Evolutionary conservation across 75 land plant species (phyloP), one percentile per base, ranked within the genome.

Genomic region (Sequoia sempervirens): DNA sequence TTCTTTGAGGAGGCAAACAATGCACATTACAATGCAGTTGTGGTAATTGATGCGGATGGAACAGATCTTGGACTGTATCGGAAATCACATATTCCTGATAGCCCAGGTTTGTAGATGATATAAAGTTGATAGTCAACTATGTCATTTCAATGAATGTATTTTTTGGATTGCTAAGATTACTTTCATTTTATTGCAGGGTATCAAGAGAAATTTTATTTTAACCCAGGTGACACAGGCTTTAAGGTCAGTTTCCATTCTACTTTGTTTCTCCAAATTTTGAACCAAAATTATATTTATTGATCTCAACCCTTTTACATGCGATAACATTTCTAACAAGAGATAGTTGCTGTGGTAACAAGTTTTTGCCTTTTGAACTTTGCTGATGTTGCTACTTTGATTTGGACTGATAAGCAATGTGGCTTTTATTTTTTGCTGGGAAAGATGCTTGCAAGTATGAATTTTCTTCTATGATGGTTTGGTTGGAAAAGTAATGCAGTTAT

Each of bases 1-100:
- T 97, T 97, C 87, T 97, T 97, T 88, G 99, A 97, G 88, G 99
- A 94, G 83, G 98, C 98, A 86, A 97, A 97, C 85, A 94, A 93
- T 89, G 99, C 98, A 13, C 98, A 96, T 84, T 97, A 96, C 86
- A 97, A 96, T 87, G 96, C 99, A 11, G 50, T 97, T 28, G 98
- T 92, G 20, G 85, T 97, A 66, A 91, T 97, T 84, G 97, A 97
- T 90, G 97, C 98, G 54, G 98, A 97, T 93, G 99, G 99, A 20
- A 86, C 88, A 14, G 99, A 97, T 83, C 92, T 97, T 82, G 99
- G 99, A 4, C 38, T 95, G 4, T 97, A 97, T 58, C 88, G 97
- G 61, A 97, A 97, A 87, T 95, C 96, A 26, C 99, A 95, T 84
- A 97, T 97, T 38, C 99, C 98, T 30, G 99, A 94, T 87, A 97